A percentile compares a stretch with the other conserved stretches of the same genome.
phyloP scores from a whole-genome alignment of 768 basidiomycete species.

The Macrolepiota dolichaula region DNA sequence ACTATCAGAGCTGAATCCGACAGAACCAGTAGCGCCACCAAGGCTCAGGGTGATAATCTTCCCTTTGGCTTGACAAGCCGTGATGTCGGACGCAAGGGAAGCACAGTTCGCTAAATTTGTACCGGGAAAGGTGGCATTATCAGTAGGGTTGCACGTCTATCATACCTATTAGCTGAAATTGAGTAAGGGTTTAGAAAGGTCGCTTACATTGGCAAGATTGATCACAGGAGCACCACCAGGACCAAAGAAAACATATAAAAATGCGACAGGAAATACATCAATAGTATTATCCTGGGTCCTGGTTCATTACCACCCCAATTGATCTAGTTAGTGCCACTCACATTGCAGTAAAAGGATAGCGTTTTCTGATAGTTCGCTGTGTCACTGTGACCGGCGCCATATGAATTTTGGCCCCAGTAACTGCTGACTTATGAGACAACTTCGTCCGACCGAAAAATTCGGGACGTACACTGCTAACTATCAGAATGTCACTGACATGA shows the following conservation, averaged over 20 bases:
- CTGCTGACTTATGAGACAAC: constrained; percentile 24
- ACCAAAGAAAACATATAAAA: constrained; percentile 63
- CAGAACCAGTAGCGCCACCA: constrained; percentile 61
- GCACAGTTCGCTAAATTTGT: constrained; percentile 61
- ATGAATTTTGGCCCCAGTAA: constrained; percentile 78
- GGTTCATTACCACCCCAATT: not conserved
- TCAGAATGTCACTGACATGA: not conserved
- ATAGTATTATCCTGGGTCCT: constrained; percentile 54
- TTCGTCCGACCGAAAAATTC: not conserved
- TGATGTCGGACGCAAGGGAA: constrained; percentile 57
- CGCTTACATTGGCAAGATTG: constrained; percentile 63
- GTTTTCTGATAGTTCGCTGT: constrained; percentile 56
- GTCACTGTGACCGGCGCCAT: constrained; percentile 54
- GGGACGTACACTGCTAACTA: constrained; percentile 54
- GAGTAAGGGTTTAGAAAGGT: not conserved
- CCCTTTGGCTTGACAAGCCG: constrained; percentile 61
- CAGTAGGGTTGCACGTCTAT: constrained; percentile 60
- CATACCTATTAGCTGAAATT: not conserved
- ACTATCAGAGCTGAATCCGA: constrained; percentile 54
- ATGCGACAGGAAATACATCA: constrained; percentile 69
- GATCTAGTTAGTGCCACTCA: constrained; percentile 19
- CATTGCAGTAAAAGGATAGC: constrained; percentile 63
- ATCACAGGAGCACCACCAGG: constrained; percentile 59
- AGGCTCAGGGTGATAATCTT: constrained; percentile 58
- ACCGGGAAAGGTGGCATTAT: constrained; percentile 57